Conservation (phyloP, 768 basidiomycete species). For the Phanerochaete sordida region DNA sequence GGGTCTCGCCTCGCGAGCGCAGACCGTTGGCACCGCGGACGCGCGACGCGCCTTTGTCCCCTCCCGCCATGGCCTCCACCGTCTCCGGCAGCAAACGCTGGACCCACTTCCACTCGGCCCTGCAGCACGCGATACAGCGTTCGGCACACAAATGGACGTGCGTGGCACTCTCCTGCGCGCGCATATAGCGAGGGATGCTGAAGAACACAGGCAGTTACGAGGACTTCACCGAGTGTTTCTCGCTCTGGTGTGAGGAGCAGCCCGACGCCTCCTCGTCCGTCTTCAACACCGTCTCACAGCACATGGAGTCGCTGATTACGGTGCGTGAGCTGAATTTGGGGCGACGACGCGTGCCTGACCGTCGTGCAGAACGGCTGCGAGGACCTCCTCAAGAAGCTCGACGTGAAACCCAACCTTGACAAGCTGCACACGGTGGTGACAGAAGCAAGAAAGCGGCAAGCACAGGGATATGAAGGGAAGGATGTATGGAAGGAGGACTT, state of each 20-base stretch:
- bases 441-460: constrained; percentile 57
- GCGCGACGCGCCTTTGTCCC: background rate
- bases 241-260: constrained; percentile 35
- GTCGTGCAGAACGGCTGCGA: constrained; percentile 58
- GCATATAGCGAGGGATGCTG: background rate
- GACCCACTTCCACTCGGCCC: constrained; percentile 47
- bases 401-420: constrained; percentile 68
- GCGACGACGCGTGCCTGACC: background rate
- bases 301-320: constrained; percentile 64
- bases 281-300: constrained; percentile 60
- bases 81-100: constrained; percentile 40
- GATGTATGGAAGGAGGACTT: constrained; percentile 68
- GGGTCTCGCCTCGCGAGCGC: background rate
- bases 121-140: constrained; percentile 51
- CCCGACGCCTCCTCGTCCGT: constrained; percentile 30
- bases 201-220: constrained; percentile 34
- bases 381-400: constrained; percentile 63
- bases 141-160: constrained; percentile 53
- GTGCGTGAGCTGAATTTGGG: constrained; percentile 12
- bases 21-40: background rate
- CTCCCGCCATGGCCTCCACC: constrained; percentile 23
- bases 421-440: constrained; percentile 64
- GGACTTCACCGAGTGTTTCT: constrained; percentile 40
- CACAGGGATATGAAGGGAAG: constrained; percentile 37
- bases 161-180: constrained; percentile 18